Base-by-base conservation (phyloP, 169 alveolate genomes). In the Cytauxzoon felis region DNA sequence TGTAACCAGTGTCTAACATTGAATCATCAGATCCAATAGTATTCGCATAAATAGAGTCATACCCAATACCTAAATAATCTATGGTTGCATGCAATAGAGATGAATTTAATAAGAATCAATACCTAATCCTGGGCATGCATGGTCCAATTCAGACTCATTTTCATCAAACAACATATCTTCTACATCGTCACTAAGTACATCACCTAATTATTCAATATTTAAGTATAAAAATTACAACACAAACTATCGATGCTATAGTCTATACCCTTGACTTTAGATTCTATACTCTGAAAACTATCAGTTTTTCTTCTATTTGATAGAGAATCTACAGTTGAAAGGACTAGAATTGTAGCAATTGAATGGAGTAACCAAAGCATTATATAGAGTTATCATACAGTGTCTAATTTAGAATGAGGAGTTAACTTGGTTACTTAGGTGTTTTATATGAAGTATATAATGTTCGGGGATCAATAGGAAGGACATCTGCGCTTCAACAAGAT, bases 1-100 rank as follows among this genome's bases (percentile, higher is more conserved):
- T 76, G 62, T 76, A 76, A 40, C 86, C 86, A 5, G 81, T 75
- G 54, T 76, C 86, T 47, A 66, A 47, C 49, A 65, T 34, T 0
- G 81, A 47, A 1, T 66, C 71, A 30, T 76, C 86, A 19, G 65
- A 32, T 30, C 81, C 86, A 5, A 76, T 38, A 1, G 81, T 50
- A 40, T 65, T 76, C 16, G 76, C 81, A 49, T 36, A 56, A 5
- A 76, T 76, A 8, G 86, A 41, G 40, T 76, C 86, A 29, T 76
- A 76, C 19, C 86, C 86, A n/a, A 76, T 56, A 13, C 86, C 86
- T 27, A 76, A 81, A 61, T 57, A 76, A 41, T 76, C 86, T 76
- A 57, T 24, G 23, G 0, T 30, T 52, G 29, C n/a, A 27, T 18
- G 38, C 26, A 2, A 29, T 9, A 4, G 26, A n/a, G 40, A 9